Conservation (phyloP, 495 filamentous ascomycete genomes). For the Penicillium verhagenii region DNA sequence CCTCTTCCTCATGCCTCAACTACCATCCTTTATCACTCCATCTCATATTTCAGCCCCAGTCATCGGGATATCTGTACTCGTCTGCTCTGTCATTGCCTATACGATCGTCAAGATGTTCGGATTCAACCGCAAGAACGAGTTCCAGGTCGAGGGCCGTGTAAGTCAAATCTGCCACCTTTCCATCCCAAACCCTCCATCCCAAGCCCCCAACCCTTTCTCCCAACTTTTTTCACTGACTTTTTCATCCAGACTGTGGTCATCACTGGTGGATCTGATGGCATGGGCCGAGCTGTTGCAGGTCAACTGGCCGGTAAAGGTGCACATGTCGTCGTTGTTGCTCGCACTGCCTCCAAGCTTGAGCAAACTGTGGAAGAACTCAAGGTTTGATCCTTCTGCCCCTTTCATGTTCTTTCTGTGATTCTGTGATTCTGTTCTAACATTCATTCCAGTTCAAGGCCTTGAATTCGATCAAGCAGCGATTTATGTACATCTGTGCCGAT, state of each 20-base stretch:
- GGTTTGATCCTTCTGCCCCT: conserved; percentile 34
- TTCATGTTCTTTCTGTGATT: not conserved
- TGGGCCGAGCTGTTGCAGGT: conserved; percentile 73
- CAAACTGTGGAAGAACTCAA: conserved; percentile 64
- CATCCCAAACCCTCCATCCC: no score
- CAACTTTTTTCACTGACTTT: conserved; percentile 9
- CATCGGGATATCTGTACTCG: conserved; percentile 43
- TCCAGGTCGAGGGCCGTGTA: conserved; percentile 80
- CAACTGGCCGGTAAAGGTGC: conserved; percentile 82
- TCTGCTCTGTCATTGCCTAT: conserved; percentile 47
- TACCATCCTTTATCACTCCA: conserved; percentile 21
- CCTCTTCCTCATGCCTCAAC: conserved; percentile 29
- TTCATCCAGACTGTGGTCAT: conserved; percentile 70
- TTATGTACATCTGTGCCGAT: conserved; percentile 83
- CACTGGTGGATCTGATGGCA: conserved; percentile 90
- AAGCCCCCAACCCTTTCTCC: no score
- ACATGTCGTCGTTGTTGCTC: conserved; percentile 79
- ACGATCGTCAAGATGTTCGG: conserved; percentile 59
- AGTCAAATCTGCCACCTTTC: conserved; percentile 24
- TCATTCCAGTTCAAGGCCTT: conserved; percentile 54
- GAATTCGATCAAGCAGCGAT: conserved; percentile 64
- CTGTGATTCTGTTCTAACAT: no score
- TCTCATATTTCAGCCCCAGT: conserved; percentile 29
- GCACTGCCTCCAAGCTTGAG: conserved; percentile 73
- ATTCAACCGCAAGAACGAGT: conserved; percentile 66